Conservation (phyloP, 805 yeast species). For the Clavispora vitiphila region DNA sequence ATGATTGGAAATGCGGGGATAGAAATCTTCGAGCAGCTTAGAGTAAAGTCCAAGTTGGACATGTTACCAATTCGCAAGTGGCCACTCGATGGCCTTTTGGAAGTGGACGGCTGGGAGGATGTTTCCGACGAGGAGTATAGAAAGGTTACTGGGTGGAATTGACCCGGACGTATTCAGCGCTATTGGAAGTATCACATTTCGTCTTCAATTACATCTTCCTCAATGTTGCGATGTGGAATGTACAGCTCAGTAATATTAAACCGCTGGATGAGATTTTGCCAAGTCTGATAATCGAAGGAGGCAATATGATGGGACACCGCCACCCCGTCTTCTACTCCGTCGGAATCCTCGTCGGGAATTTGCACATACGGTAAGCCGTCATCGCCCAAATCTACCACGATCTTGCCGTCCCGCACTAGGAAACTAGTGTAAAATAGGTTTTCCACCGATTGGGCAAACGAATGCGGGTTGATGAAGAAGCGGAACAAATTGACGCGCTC, state of each 20-base stretch:
- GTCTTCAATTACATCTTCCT: constrained; percentile 6
- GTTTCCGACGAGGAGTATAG: constrained; percentile 9
- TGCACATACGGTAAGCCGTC: constrained; percentile 43
- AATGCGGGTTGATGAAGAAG: constrained; percentile 68
- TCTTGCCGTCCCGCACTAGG: constrained; percentile 65
- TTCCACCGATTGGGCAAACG: constrained; percentile 77
- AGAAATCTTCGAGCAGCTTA: constrained; percentile 62
- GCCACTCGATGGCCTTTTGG: constrained; percentile 59
- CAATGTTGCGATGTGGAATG: constrained; percentile 37
- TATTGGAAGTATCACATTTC: background rate
- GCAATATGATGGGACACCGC: constrained; percentile 57
- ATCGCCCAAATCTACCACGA: constrained; percentile 48
- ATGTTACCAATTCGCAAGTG: constrained; percentile 73
- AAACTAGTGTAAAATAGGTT: constrained; percentile 81
- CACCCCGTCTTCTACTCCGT: constrained; percentile 13
- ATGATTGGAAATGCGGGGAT: constrained; percentile 99
- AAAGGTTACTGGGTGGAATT: constrained; percentile 3
- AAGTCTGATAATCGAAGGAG: constrained; percentile 59
- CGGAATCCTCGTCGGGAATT: constrained; percentile 20
- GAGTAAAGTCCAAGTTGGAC: constrained; percentile 43
- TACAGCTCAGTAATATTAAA: constrained; percentile 54
- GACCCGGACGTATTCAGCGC: too few species aligned
- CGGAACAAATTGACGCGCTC: constrained; percentile 52
- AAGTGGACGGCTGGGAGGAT: constrained; percentile 48
- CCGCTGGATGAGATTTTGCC: constrained; percentile 53